Evolutionary conservation across 225 moss, liverwort and hornwort species (phyloP).

Genomic region (Bryum argenteum): DNA sequence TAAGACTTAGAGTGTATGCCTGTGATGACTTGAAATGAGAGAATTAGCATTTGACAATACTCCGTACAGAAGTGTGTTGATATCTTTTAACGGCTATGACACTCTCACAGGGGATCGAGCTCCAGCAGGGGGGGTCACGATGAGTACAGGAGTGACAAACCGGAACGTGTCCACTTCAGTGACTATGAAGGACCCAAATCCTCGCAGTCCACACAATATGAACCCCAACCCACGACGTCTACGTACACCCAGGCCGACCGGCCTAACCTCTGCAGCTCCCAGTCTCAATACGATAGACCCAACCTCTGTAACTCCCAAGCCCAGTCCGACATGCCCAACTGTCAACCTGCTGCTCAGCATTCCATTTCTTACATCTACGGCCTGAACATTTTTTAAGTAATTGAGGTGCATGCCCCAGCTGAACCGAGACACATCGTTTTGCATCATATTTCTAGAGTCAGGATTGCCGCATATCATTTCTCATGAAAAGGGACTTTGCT

Average conservation of each 20-base stretch:
- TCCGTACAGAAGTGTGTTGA: neutral
- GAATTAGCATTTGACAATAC: neutral
- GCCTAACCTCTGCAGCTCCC: slow-evolving; percentile 26
- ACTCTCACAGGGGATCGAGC: slow-evolving; percentile 33
- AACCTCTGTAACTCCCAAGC: slow-evolving; percentile 31
- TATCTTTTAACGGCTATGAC: slow-evolving; percentile 16
- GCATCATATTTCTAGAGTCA: no score
- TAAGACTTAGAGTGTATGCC: slow-evolving; percentile 22
- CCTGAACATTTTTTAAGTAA: slow-evolving; percentile 39
- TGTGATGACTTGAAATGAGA: neutral
- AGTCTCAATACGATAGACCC: slow-evolving; percentile 21
- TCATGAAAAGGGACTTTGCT: no score
- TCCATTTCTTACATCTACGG: slow-evolving; percentile 43
- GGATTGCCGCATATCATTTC: no score
- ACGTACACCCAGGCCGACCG: slow-evolving; percentile 28
- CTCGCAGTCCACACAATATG: slow-evolving; percentile 30
- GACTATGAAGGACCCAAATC: neutral
- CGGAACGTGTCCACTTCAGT: slow-evolving; percentile 17
- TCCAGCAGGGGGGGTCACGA: slow-evolving; percentile 1
- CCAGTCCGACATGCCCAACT: slow-evolving; percentile 25
- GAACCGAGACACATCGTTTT: no score
- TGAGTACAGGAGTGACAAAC: slow-evolving; percentile 11
- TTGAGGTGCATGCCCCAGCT: neutral
- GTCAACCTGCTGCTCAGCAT: slow-evolving; percentile 40
- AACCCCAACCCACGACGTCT: slow-evolving; percentile 17